Evolutionary conservation across 768 basidiomycete species (phyloP), one percentile per base, ranked within the genome.

Genomic region (Gymnopilus dilepis): DNA sequence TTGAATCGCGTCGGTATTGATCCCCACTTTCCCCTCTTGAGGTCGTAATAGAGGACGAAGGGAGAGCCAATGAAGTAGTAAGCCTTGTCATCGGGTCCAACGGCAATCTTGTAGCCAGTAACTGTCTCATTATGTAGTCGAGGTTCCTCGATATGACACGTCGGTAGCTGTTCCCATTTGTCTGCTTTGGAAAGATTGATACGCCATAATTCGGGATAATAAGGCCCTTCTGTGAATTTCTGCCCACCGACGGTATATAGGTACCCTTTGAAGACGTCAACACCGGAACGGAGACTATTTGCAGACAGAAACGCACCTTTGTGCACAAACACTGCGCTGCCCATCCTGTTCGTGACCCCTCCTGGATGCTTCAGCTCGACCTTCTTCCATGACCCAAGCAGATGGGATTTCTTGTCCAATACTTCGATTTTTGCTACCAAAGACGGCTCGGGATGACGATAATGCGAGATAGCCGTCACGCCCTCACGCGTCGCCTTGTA

Each of bases 1-100:
- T 47, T 11, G 45, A 47, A 4, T 19, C 67, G 4, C 75, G 75
- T 26, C 45, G 15, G 30, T 31, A 77, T 59, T 3, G 58, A 43
- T 11, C 65, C 64, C 78, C 78, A 79, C 4, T 37, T 63, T 43
- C 75, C 69, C 1, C 63, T 68, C 19, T 50, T 53, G 19, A 80
- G 69, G 58, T 80, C 74, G 60, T 77, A 76, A 52, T 65, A 69
- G 26, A 71, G 72, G 24, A 78, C 54, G 0, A 59, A 54, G 0
- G 58, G 64, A 15, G 55, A 48, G 4, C 77, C 77, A 7, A 63
- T 67, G 69, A 75, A 77, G 56, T 76, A 64, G 56, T 76, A 73
- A 6, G 75, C 79, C 30, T n/a, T 43, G 42, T 61, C 54, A 19
- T 55, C 26, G 40, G 38, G 26, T 17, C 26, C 26, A 12, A 47